Base-by-base conservation (phyloP, 2,329 filamentous ascomycete genomes). In the Corynespora cassiicola region DNA sequence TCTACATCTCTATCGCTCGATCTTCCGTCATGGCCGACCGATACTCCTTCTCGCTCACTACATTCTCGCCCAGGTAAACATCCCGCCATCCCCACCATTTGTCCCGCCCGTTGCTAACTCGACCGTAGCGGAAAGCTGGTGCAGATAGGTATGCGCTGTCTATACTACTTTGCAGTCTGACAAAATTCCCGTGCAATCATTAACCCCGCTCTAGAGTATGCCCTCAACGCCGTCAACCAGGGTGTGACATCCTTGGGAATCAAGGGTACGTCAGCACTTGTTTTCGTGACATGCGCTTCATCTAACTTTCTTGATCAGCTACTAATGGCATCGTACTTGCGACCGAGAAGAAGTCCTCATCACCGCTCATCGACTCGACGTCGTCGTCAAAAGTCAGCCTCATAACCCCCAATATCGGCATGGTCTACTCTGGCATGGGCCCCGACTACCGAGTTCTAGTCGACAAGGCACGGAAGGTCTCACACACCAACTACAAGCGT, bases 381-480 rank as follows among this genome's bases (percentile, higher is more conserved):
- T 97, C 94, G 25, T 85, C 96, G 54, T 94, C 91, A 63, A 99
- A 99, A 80, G 89, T 99, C 77, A 95, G 90, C 70, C 84, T 95
- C 70, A 91, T 99, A 76, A 99, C 94, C 31, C 94, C 94, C 63
- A 94, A 99, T 80, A 97, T 99, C 72, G 94, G 94, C 71, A 96
- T 97, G 89, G 94, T 99, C 63, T 99, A 99, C 77, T 91, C 90
- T 35, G 94, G 94, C 69, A 99, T 99, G 94, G 92, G 94, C 19
- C 94, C 94, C 44, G 94, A 99, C 74, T 99, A 97, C 78, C 86
- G 94, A 71, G 90, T 99, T 41, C 82, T 99, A 37, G 94, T 97
- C 59, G 94, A 99, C 79, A 92, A 91, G 73, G 94, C 94, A 58
- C 90, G 94, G 68, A 99, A 97, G 75, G 94, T 96, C 56, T 96